A percentile compares a stretch with the other conserved stretches of the same genome.
Conservation (phyloP, 192 early-diverging fungal genomes). For the Rhizoclosmatium globosum region DNA sequence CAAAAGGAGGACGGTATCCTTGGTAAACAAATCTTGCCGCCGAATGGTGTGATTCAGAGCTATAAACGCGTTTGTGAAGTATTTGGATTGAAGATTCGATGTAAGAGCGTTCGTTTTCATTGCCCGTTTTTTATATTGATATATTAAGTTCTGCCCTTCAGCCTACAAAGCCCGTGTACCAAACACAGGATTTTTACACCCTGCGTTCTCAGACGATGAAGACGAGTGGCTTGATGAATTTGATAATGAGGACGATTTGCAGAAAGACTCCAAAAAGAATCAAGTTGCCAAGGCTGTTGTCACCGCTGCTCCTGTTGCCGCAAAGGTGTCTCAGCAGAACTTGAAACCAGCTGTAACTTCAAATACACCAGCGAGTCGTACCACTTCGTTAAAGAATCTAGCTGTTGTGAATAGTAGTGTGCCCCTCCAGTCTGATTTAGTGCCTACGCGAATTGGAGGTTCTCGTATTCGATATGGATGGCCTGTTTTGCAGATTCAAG, state of each 20-base stretch:
- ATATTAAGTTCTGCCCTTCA: background rate
- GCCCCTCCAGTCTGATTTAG: background rate
- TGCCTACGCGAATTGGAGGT: background rate
- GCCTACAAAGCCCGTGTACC: slow-evolving; percentile 10
- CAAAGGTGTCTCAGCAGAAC: background rate
- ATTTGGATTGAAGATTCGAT: slow-evolving; percentile 69
- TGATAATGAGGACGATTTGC: slow-evolving; percentile 48
- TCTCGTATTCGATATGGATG: slow-evolving; percentile 66
- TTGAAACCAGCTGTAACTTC: background rate
- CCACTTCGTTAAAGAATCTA: slow-evolving; percentile 10
- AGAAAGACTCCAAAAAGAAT: slow-evolving; percentile 7
- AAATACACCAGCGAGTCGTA: background rate
- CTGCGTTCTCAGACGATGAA: slow-evolving; percentile 50
- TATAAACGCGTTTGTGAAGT: slow-evolving; percentile 74
- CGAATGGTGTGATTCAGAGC: slow-evolving; percentile 68
- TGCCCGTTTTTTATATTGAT: background rate
- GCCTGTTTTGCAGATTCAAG: slow-evolving; percentile 81
- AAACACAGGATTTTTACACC: slow-evolving; percentile 16
- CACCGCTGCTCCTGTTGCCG: background rate
- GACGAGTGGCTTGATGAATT: slow-evolving; percentile 59
- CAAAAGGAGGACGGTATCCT: background rate
- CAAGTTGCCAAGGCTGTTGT: background rate
- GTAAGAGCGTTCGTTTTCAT: slow-evolving; percentile 28
- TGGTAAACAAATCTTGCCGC: background rate
- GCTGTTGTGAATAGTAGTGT: slow-evolving; percentile 1